Evolutionary conservation across 352 stramenopile species (phyloP), one percentile per base, ranked within the genome.

Genomic region (Phytophthora pisi): DNA sequence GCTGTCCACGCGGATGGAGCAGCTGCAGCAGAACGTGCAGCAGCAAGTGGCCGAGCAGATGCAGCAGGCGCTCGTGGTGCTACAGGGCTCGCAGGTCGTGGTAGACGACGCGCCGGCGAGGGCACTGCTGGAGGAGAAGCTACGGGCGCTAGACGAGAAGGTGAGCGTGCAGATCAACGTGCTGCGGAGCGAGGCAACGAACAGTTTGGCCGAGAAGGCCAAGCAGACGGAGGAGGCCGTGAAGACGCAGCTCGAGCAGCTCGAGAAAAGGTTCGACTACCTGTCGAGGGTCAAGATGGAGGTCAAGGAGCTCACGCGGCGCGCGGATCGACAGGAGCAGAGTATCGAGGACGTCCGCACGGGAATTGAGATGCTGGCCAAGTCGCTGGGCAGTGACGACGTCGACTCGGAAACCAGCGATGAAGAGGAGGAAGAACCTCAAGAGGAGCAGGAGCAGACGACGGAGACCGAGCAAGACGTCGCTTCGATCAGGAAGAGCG

Each of bases 261-360:
- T 92, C 10, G 84, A 92, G 42, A 92, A 92, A 36, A 80, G 85
- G 20, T 89, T 90, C 31, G 84, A 89, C 20, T 90, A 89, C 49
- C 55, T 92, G 42, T 90, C 80, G 23, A 79, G 81, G 31, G 70
- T 90, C 56, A 90, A 90, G 51, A 89, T 82, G 81, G 82, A 91
- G 64, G 83, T 91, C 57, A 93, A 91, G 53, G 82, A 93, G 10
- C 26, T 91, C 6, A 67, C 49, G 45, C 78, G 77, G 18, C 72
- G 72, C 63, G 75, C 83, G 9, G 82, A 93, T 15, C 82, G 77
- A 56, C 81, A 90, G 38, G 82, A 91, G 13, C 68, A 93, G 46
- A 81, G 66, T 8, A 65, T 91, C 15, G 81, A 88, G 45, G 84
- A 88, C 38, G 79, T 93, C 63, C 73, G 73, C 5, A 77, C 82